phyloP scores from a whole-genome alignment of 805 yeast species.

The Candida glaebosa region DNA sequence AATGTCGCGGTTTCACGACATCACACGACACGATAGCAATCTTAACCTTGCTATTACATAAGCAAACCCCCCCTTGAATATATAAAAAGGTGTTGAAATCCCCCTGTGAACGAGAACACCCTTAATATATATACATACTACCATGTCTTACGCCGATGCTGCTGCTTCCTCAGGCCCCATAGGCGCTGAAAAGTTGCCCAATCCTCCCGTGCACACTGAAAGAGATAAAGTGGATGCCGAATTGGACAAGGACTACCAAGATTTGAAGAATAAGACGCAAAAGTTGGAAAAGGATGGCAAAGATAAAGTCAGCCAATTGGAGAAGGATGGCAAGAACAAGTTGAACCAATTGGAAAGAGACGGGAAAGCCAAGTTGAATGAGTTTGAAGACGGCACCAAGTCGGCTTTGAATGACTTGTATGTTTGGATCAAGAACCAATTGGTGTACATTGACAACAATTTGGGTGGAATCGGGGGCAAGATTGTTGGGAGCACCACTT shows the following conservation, averaged over 20 bases:
- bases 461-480: conserved; percentile 13
- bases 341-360: conserved; percentile 18
- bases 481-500: conserved; percentile 11
- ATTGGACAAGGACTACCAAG: conserved; percentile 12
- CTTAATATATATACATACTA: neutral
- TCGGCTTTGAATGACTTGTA: conserved; percentile 16
- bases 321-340: conserved; percentile 7
- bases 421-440: conserved; percentile 13
- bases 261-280: conserved; percentile 9
- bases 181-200: conserved; percentile 28
- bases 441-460: conserved; percentile 8
- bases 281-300: conserved; percentile 9
- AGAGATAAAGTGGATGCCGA: conserved; percentile 3
- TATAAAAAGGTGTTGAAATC: neutral
- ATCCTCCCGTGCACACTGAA: conserved; percentile 21
- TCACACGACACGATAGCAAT: conserved; percentile 1
- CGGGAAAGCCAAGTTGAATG: conserved; percentile 20
- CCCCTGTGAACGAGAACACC: no score
- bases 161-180: conserved; percentile 39
- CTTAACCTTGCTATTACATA: neutral
- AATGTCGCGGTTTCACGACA: conserved; percentile 1
- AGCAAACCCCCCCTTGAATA: neutral
- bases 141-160: conserved; percentile 37
- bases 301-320: neutral
- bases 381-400: conserved; percentile 19